These are phyloP conservation scores for Dothistroma septosporum DNA, from an alignment of 2,329 filamentous ascomycete species.

Conservation along the genomic window DNA sequence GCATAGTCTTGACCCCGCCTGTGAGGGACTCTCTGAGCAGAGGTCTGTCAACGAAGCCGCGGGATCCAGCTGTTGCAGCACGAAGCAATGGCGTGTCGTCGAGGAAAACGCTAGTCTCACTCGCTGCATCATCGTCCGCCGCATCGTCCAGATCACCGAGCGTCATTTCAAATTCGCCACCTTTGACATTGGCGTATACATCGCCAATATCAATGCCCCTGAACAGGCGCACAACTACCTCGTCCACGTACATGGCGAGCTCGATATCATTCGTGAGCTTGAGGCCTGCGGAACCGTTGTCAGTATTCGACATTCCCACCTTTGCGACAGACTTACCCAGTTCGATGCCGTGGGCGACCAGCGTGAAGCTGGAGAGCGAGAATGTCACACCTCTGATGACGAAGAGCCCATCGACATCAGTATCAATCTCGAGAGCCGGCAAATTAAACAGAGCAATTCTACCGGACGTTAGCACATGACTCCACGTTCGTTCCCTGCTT, in stretches of 20 bases:
- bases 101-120: constrained; percentile 40
- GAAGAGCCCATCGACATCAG: constrained; percentile 50
- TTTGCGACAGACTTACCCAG: constrained; percentile 36
- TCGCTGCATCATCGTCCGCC: constrained; percentile 38
- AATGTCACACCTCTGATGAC: constrained; percentile 52
- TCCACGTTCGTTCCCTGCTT: neutral
- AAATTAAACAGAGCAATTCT: constrained; percentile 47
- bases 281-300: constrained; percentile 29
- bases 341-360: constrained; percentile 52
- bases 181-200: constrained; percentile 54
- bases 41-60: constrained; percentile 20
- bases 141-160: constrained; percentile 41
- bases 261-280: constrained; percentile 53
- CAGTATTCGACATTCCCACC: neutral
- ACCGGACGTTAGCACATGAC: neutral
- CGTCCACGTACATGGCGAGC: constrained; percentile 49
- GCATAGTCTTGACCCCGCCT: constrained; percentile 36
- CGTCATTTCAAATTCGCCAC: constrained; percentile 49
- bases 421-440: constrained; percentile 53
- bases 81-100: constrained; percentile 45
- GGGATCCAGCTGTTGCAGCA: constrained; percentile 39
- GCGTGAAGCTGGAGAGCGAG: constrained; percentile 48
- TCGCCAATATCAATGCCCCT: constrained; percentile 50
- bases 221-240: constrained; percentile 48
- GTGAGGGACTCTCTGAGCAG: constrained; percentile 37